Conservation (phyloP, 140 eudicot species). For the Flaveria floridana region DNA sequence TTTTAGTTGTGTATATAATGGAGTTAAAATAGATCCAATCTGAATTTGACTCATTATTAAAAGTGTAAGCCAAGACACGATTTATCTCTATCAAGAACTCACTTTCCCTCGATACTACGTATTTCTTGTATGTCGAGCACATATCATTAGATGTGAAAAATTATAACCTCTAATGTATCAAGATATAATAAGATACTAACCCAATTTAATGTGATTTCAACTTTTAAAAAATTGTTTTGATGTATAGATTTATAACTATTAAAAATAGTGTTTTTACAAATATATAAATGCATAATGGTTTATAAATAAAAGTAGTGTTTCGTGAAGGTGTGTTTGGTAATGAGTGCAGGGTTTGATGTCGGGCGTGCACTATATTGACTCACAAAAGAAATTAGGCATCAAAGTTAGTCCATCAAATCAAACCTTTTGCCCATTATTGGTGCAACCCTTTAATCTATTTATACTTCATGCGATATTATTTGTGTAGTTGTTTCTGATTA, state of each 20-base stretch:
- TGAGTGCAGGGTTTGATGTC: slow-evolving; percentile 27
- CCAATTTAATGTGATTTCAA: background rate
- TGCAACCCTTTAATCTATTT: slow-evolving; percentile 10
- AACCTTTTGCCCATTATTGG: slow-evolving; percentile 17
- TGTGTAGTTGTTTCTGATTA: background rate
- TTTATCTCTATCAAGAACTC: too few species aligned
- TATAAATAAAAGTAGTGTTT: background rate
- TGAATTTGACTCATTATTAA: too few species aligned
- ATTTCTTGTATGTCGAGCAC: too few species aligned
- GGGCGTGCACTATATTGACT: slow-evolving; percentile 30
- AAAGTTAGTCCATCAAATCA: slow-evolving; percentile 35
- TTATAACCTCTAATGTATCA: too few species aligned
- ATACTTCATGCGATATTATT: slow-evolving; percentile 15
- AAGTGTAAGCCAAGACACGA: too few species aligned
- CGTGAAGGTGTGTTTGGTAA: slow-evolving; percentile 17
- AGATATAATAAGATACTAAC: too few species aligned
- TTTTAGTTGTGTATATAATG: too few species aligned
- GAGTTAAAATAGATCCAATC: too few species aligned
- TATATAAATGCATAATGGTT: background rate
- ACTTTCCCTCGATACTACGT: too few species aligned
- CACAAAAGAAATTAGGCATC: slow-evolving; percentile 16
- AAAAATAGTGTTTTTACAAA: background rate
- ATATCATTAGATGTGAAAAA: too few species aligned
- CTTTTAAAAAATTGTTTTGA: background rate
- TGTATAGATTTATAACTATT: background rate